phyloP scores from a whole-genome alignment of 1,139 yeast species.

The Taphrina wiesneri region DNA sequence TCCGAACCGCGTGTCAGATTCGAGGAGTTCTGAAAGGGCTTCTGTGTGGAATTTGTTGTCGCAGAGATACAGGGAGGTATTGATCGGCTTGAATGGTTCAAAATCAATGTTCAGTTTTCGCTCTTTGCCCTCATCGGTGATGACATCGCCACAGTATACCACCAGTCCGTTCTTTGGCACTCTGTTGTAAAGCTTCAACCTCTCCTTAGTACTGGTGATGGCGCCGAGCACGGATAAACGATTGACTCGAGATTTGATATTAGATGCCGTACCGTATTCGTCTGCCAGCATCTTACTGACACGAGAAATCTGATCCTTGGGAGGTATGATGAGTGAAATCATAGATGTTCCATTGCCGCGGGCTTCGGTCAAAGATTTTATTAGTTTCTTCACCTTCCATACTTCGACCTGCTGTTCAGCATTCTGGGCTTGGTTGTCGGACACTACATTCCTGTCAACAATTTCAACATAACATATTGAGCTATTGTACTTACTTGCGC shows the following conservation, averaged over 20 bases:
- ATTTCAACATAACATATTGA: neutral
- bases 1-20: slow-evolving; percentile 93
- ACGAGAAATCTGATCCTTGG: slow-evolving; percentile 87
- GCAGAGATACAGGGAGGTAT: slow-evolving; percentile 91
- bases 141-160: slow-evolving; percentile 95
- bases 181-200: slow-evolving; percentile 80
- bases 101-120: slow-evolving; percentile 91
- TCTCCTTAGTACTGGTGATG: slow-evolving; percentile 95
- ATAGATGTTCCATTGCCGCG: slow-evolving; percentile 91
- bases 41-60: slow-evolving; percentile 98
- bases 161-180: slow-evolving; percentile 95
- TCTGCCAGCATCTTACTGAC: slow-evolving; percentile 91
- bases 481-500: neutral
- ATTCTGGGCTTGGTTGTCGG: slow-evolving; percentile 42
- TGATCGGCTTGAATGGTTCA: slow-evolving; percentile 97
- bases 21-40: slow-evolving; percentile 88
- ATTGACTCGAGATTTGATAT: slow-evolving; percentile 95
- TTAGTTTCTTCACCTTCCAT: slow-evolving; percentile 89
- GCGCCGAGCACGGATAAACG: slow-evolving; percentile 93
- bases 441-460: slow-evolving; percentile 4
- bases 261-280: slow-evolving; percentile 98
- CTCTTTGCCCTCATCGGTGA: slow-evolving; percentile 96
- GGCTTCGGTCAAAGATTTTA: slow-evolving; percentile 38
- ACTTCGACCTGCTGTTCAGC: slow-evolving; percentile 97
- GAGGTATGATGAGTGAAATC: slow-evolving; percentile 93